Evolutionary conservation across 352 stramenopile genomes (phyloP).

Genomic region (Achlya hypogyna): DNA sequence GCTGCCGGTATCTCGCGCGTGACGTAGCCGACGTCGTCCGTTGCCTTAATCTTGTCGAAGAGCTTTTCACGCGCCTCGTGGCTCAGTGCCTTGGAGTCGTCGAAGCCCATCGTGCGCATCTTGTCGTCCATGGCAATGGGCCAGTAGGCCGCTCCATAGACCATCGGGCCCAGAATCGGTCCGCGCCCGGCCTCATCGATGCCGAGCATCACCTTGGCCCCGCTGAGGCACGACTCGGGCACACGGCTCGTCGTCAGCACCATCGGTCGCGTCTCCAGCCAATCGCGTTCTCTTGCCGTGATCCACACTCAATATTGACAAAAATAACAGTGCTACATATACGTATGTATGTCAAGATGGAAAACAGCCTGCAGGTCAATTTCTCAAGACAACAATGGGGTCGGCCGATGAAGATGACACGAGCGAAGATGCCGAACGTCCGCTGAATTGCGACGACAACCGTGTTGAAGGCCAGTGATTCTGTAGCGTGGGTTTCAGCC

Average conservation of each 20-base stretch:
- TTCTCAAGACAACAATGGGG: no score
- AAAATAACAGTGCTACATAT: no score
- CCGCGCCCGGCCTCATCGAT: slow-evolving; percentile 94
- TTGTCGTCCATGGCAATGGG: slow-evolving; percentile 44
- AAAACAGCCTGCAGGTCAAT: no score
- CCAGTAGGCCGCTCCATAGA: slow-evolving; percentile 92
- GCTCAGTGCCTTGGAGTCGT: slow-evolving; percentile 92
- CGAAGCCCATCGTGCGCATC: slow-evolving; percentile 85
- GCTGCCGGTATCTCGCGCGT: slow-evolving; percentile 79
- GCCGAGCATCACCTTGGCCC: slow-evolving; percentile 80
- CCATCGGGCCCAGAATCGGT: slow-evolving; percentile 92
- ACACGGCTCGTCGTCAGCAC: slow-evolving; percentile 53
- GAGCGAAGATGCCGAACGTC: no score
- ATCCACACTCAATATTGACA: background rate
- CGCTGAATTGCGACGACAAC: no score
- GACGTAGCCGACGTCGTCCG: slow-evolving; percentile 48
- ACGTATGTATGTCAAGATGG: no score
- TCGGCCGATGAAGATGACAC: no score
- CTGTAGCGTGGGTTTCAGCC: no score
- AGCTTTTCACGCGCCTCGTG: slow-evolving; percentile 77
- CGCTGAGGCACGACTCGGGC: slow-evolving; percentile 47
- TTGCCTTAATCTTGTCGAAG: slow-evolving; percentile 83
- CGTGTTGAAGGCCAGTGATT: no score
- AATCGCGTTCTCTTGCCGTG: background rate
- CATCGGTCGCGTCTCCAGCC: background rate